A percentile compares a stretch with the other conserved stretches of the same genome.
These are phyloP conservation scores for Prillingera fragicola DNA, from an alignment of 1,284 basidiomycete species.

Conservation along the genomic window DNA sequence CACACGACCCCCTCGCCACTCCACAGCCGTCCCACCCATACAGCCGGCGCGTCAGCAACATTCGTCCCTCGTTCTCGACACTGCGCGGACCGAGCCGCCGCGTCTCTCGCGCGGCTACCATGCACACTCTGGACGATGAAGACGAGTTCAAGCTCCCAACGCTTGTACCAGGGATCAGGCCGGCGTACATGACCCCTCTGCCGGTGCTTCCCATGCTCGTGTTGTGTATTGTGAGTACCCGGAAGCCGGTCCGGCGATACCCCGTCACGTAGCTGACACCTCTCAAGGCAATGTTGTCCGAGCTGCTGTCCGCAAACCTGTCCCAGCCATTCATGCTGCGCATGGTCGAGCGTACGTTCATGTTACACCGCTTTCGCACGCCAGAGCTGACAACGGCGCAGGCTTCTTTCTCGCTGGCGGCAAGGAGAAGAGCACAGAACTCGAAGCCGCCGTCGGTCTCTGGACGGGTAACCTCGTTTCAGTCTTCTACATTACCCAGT, in stretches of 20 bases:
- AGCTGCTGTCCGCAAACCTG: conserved; percentile 85
- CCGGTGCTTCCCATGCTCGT: conserved; percentile 85
- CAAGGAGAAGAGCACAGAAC: conserved; percentile 32
- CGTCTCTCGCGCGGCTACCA: conserved; percentile 4
- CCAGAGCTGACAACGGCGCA: no score
- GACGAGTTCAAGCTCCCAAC: conserved; percentile 39
- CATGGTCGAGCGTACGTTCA: conserved; percentile 82
- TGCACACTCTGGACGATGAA: conserved; percentile 17
- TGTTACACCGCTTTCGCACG: not conserved
- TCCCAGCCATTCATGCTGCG: conserved; percentile 82
- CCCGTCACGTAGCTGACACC: not conserved
- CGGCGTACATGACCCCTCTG: conserved; percentile 61
- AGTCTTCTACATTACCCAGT: conserved; percentile 55
- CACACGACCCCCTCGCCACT: conserved; percentile 3
- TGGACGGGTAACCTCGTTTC: conserved; percentile 51
- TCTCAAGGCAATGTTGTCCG: conserved; percentile 77
- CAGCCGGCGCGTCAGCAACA: not conserved
- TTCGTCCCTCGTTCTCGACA: conserved; percentile 12
- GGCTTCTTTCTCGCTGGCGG: conserved; percentile 38
- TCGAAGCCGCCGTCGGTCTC: conserved; percentile 44
- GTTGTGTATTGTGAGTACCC: conserved; percentile 68
- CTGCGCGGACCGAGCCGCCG: conserved; percentile 9
- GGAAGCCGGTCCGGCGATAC: not conserved
- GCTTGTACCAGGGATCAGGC: conserved; percentile 46
- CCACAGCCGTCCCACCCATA: not conserved